These are phyloP conservation scores for Phytopythium boreale DNA, from an alignment of 352 stramenopile species.

Conservation along the genomic window DNA sequence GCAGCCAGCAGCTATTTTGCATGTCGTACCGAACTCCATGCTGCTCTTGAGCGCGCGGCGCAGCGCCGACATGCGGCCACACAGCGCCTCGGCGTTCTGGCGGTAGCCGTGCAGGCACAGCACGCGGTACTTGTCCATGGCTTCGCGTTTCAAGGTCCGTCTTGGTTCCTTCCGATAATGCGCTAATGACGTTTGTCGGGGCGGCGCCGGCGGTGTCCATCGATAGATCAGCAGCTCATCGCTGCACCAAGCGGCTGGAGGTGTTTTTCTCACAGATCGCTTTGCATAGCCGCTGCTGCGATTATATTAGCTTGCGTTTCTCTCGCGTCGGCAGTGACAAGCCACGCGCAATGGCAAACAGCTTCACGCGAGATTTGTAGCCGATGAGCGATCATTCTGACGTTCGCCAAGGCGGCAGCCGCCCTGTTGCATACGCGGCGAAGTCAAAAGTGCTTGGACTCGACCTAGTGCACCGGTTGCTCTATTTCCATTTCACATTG, in stretches of 20 bases:
- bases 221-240: neutral
- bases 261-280: slow-evolving; percentile 9
- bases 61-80: slow-evolving; percentile 66
- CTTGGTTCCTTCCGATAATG: neutral
- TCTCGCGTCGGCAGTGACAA: neutral
- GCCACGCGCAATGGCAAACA: neutral
- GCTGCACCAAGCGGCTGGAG: neutral
- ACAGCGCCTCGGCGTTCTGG: slow-evolving; percentile 69
- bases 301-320: slow-evolving; percentile 2
- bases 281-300: slow-evolving; percentile 2
- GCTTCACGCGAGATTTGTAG: neutral
- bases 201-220: no score
- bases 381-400: neutral
- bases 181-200: neutral
- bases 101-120: slow-evolving; percentile 82
- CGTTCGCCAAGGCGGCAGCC: neutral
- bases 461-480: neutral
- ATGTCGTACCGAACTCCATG: slow-evolving; percentile 76
- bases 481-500: neutral
- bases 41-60: slow-evolving; percentile 69
- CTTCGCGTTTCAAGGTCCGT: neutral
- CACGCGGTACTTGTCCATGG: slow-evolving; percentile 53
- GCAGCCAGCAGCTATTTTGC: no score
- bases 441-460: no score
- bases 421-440: no score